These are phyloP conservation scores for Fusarium marasasianum DNA, from an alignment of 2,329 filamentous ascomycete genomes.

Conservation along the genomic window DNA sequence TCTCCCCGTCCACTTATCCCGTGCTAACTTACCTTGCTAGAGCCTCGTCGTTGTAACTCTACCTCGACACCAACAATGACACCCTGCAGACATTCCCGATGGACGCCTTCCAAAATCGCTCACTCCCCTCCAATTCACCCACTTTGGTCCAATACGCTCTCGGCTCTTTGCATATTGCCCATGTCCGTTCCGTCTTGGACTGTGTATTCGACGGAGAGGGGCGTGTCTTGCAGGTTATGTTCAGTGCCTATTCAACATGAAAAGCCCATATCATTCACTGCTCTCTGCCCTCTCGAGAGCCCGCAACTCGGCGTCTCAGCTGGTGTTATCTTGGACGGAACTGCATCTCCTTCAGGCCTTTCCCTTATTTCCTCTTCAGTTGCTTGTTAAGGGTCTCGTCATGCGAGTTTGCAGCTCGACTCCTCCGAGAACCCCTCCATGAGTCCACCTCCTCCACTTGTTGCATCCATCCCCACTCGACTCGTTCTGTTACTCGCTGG, in stretches of 20 bases:
- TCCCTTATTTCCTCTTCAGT: background rate
- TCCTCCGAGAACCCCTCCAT: constrained; percentile 38
- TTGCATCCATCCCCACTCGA: constrained; percentile 35
- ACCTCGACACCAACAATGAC: constrained; percentile 31
- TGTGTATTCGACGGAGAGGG: constrained; percentile 12
- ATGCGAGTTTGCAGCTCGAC: constrained; percentile 35
- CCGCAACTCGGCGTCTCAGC: background rate
- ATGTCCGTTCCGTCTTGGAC: constrained; percentile 9
- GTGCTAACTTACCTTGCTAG: background rate
- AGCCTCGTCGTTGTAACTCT: constrained; percentile 34
- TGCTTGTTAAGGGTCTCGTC: constrained; percentile 17
- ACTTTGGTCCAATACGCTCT: constrained; percentile 22
- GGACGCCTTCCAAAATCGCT: constrained; percentile 34
- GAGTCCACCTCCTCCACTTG: constrained; percentile 41
- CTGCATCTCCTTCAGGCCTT: constrained; percentile 6
- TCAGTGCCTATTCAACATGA: constrained; percentile 17
- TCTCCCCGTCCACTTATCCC: constrained; percentile 17
- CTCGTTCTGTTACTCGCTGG: constrained; percentile 37
- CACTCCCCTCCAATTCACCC: constrained; percentile 31
- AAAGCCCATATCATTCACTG: constrained; percentile 14
- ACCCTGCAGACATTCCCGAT: constrained; percentile 33
- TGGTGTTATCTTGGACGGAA: constrained; percentile 21
- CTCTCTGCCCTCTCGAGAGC: constrained; percentile 4
- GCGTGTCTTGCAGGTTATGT: constrained; percentile 13
- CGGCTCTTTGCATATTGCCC: constrained; percentile 22